These are phyloP conservation scores for Sporodiniella umbellata DNA, from an alignment of 371 early-diverging fungal genomes.

Conservation along the genomic window DNA sequence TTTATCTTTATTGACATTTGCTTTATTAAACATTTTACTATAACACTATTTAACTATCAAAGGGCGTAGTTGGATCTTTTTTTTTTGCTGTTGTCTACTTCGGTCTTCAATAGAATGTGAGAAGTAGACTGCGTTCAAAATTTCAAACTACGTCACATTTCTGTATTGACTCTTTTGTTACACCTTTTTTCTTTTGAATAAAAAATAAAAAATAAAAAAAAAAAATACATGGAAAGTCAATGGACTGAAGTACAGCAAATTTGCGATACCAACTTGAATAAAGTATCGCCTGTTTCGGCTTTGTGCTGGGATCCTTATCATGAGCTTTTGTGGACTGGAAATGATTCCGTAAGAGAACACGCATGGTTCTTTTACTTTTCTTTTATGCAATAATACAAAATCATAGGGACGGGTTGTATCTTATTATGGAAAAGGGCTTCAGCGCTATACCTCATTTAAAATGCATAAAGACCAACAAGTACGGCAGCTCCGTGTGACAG, in stretches of 20 bases:
- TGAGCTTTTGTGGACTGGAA: slow-evolving; percentile 77
- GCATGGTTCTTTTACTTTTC: background rate
- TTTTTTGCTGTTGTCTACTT: too few relatives aligned
- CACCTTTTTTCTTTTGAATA: background rate
- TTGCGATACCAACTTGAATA: slow-evolving; percentile 38
- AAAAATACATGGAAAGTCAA: slow-evolving; percentile 34
- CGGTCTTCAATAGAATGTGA: too few relatives aligned
- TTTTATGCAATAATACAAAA: background rate
- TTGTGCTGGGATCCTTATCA: slow-evolving; percentile 75
- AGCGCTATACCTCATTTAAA: slow-evolving; percentile 68
- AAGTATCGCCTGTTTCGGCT: slow-evolving; percentile 52
- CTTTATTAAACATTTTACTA: too few relatives aligned
- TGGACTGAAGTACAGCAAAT: slow-evolving; percentile 48
- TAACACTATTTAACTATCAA: too few relatives aligned
- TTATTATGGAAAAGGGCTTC: slow-evolving; percentile 52
- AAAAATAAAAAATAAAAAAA: background rate
- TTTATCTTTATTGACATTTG: too few relatives aligned
- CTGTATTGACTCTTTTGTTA: background rate
- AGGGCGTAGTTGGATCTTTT: too few relatives aligned
- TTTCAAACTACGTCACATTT: background rate
- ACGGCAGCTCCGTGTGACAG: slow-evolving; percentile 62
- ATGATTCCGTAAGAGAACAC: slow-evolving; percentile 58
- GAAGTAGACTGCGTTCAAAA: too few relatives aligned
- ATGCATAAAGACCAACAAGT: slow-evolving; percentile 64
- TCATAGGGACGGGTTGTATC: slow-evolving; percentile 61